These are phyloP conservation scores for apple (Malus domestica) DNA, from an alignment of 306 rosid genomes.

Conservation along the genomic window ASM211411v1 NC_041799.1:40873501-40874000, in stretches of 20 bases:
- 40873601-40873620: neutral
- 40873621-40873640: constrained; percentile 27
- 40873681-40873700: neutral
- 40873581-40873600: constrained; percentile 6
- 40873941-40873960: constrained; percentile 37
- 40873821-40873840: constrained; percentile 67
- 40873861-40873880: constrained; percentile 25
- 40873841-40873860: constrained; percentile 66
- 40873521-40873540: neutral
- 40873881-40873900: constrained; percentile 22
- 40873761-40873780: constrained; percentile 98
- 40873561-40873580: neutral
- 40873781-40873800: constrained; percentile 82
- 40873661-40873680: neutral
- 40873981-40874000: constrained; percentile 20
- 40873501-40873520: neutral
- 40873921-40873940: constrained; percentile 2
- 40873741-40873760: constrained; percentile 92
- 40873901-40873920: constrained; percentile 25
- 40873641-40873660: neutral
- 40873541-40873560: constrained; percentile 27
- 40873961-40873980: constrained; percentile 32
- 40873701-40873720: neutral
- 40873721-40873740: constrained; percentile 84
- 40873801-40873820: constrained; percentile 78